phyloP scores from a whole-genome alignment of 148 eudicot genomes.

The Selenicereus undatus region DNA sequence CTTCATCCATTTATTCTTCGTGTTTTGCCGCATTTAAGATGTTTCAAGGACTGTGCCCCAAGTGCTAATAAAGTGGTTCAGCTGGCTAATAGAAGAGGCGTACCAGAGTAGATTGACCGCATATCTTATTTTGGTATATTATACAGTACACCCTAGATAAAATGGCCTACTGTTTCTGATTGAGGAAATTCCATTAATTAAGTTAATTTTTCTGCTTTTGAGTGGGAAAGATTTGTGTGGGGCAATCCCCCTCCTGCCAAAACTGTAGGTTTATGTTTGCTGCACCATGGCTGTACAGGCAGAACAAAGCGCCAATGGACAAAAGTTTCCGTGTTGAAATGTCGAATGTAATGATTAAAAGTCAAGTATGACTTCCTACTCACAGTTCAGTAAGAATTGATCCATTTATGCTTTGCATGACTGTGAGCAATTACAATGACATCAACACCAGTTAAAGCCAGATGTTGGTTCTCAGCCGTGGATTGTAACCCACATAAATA shows the following conservation, averaged over 20 bases:
- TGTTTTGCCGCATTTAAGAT: too few relatives aligned
- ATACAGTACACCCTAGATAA: background rate
- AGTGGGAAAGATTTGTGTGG: background rate
- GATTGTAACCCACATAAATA: background rate
- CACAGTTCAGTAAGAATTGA: background rate
- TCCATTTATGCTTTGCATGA: background rate
- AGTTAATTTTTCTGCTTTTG: background rate
- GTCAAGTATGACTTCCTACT: background rate
- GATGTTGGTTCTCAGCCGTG: background rate
- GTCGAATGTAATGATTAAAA: too few relatives aligned
- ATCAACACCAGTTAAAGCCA: background rate
- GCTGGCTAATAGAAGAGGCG: too few relatives aligned
- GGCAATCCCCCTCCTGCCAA: background rate
- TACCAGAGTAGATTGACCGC: too few relatives aligned
- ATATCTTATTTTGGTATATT: too few relatives aligned
- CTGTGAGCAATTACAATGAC: background rate
- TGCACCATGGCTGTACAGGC: background rate
- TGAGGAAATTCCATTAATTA: background rate
- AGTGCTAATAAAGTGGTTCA: too few relatives aligned
- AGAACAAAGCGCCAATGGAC: background rate
- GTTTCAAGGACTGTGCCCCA: too few relatives aligned
- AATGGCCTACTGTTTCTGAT: background rate
- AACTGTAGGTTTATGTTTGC: background rate
- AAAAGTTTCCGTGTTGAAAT: too few relatives aligned
- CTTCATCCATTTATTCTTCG: too few relatives aligned